These are phyloP conservation scores for Solanum chaucha DNA, from an alignment of 257 asterid genomes.

Conservation along the genomic window DNA sequence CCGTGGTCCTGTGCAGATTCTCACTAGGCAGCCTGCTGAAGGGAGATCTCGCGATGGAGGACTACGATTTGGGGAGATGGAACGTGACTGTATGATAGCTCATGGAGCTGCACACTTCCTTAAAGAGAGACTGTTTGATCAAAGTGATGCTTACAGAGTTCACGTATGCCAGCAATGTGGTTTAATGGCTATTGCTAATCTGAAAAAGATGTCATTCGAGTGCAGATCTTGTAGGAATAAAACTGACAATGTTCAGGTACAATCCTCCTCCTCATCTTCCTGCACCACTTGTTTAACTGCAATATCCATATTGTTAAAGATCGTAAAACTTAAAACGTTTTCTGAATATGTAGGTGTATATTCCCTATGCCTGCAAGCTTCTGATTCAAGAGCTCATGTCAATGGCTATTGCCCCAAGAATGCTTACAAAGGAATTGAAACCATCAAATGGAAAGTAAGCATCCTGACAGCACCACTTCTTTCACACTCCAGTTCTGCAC, in stretches of 20 bases:
- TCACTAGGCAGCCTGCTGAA: slow-evolving; percentile 23
- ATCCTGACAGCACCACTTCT: background rate
- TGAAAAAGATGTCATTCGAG: slow-evolving; percentile 82
- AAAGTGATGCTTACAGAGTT: slow-evolving; percentile 54
- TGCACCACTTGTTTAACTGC: background rate
- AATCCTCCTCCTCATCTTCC: background rate
- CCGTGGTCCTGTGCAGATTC: slow-evolving; percentile 21
- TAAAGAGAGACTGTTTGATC: slow-evolving; percentile 18
- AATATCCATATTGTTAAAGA: background rate
- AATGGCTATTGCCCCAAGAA: slow-evolving; percentile 97
- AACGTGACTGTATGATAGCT: slow-evolving; percentile 19
- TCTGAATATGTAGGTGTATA: slow-evolving; percentile 46
- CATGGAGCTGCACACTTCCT: slow-evolving; percentile 23
- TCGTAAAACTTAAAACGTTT: no score
- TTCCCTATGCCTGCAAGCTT: slow-evolving; percentile 92
- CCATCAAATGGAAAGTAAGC: slow-evolving; percentile 6
- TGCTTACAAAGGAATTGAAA: slow-evolving; percentile 76
- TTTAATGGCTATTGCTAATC: slow-evolving; percentile 82
- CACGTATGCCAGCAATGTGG: slow-evolving; percentile 97
- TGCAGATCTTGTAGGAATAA: slow-evolving; percentile 94
- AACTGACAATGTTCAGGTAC: slow-evolving; percentile 90
- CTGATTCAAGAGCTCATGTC: slow-evolving; percentile 95
- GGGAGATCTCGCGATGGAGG: slow-evolving; percentile 26
- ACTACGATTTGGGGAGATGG: slow-evolving; percentile 24
- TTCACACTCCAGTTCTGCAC: background rate